These are phyloP conservation scores for Phytopythium helicoides DNA, from an alignment of 352 stramenopile species.

Conservation along the genomic window DNA sequence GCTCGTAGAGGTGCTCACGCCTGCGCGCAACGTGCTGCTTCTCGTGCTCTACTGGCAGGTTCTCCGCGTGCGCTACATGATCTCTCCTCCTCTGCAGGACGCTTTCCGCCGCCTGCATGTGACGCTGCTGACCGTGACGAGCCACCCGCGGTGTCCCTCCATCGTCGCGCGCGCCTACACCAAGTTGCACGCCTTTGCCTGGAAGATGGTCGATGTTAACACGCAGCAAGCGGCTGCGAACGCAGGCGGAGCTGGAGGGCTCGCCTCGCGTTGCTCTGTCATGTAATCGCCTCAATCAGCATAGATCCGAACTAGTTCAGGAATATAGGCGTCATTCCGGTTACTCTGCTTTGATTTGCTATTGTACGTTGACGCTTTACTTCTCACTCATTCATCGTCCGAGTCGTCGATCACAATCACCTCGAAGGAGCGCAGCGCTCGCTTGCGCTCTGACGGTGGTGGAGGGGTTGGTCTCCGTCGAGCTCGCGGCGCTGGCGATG, in stretches of 20 bases:
- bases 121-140: conserved; percentile 50
- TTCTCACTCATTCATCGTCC: conserved; percentile 13
- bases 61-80: conserved; percentile 90
- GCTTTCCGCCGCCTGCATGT: conserved; percentile 73
- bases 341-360: neutral
- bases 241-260: conserved; percentile 20
- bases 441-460: conserved; percentile 11
- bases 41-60: conserved; percentile 90
- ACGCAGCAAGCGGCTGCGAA: conserved; percentile 34
- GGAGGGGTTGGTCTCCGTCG: neutral
- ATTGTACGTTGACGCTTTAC: neutral
- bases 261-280: conserved; percentile 56
- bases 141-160: conserved; percentile 68
- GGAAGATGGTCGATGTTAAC: conserved; percentile 63
- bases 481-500: too few relatives aligned
- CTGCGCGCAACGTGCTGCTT: conserved; percentile 83
- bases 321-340: neutral
- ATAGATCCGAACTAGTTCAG: neutral
- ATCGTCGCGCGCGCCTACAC: conserved; percentile 50
- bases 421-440: conserved; percentile 46
- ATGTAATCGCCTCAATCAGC: conserved; percentile 46
- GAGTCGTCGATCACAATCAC: conserved; percentile 79
- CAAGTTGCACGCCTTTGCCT: conserved; percentile 68
- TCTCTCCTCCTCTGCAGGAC: conserved; percentile 83
- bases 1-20: conserved; percentile 81